phyloP scores from a whole-genome alignment of 805 yeast genomes.

The Yarrowia sp. region DNA sequence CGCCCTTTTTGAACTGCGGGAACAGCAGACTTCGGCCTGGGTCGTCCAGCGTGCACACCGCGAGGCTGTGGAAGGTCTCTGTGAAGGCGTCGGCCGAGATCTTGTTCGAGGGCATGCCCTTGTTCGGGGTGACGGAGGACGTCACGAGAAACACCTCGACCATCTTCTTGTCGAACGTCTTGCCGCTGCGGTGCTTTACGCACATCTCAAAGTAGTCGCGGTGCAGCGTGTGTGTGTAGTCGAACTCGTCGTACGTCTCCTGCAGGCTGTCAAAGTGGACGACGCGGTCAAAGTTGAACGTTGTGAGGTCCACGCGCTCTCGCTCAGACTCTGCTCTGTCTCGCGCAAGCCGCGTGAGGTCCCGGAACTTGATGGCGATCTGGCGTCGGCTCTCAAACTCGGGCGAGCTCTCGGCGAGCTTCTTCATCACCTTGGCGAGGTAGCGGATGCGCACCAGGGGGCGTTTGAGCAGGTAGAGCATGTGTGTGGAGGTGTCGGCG shows the following conservation, averaged over 20 bases:
- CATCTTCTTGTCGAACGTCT: constrained; percentile 20
- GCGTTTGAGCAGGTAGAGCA: constrained; percentile 25
- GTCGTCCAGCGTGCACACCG: constrained; percentile 26
- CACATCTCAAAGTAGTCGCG: constrained; percentile 27
- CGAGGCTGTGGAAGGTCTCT: neutral
- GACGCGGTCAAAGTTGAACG: constrained; percentile 26
- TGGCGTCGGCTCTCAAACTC: neutral
- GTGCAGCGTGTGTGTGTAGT: constrained; percentile 5
- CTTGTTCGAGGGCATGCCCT: constrained; percentile 14
- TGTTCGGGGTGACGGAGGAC: neutral
- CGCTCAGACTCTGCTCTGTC: constrained; percentile 18
- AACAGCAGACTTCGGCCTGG: constrained; percentile 27
- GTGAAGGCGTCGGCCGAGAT: constrained; percentile 18
- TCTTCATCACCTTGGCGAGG: constrained; percentile 26
- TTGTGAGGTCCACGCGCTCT: constrained; percentile 13
- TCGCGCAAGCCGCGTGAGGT: neutral
- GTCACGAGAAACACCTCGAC: constrained; percentile 27
- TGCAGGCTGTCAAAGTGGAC: constrained; percentile 17
- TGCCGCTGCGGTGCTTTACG: constrained; percentile 24
- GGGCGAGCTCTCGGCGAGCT: constrained; percentile 10
- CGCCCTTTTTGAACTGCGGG: constrained; percentile 14
- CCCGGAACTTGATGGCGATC: constrained; percentile 6
- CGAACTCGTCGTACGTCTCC: constrained; percentile 5
- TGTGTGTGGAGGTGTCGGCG: neutral
- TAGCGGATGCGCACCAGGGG: constrained; percentile 27